A percentile compares a stretch with the other conserved stretches of the same genome.
Evolutionary conservation across 2,329 filamentous ascomycete genomes (phyloP).

Genomic region (Epichloe coenophiala): DNA sequence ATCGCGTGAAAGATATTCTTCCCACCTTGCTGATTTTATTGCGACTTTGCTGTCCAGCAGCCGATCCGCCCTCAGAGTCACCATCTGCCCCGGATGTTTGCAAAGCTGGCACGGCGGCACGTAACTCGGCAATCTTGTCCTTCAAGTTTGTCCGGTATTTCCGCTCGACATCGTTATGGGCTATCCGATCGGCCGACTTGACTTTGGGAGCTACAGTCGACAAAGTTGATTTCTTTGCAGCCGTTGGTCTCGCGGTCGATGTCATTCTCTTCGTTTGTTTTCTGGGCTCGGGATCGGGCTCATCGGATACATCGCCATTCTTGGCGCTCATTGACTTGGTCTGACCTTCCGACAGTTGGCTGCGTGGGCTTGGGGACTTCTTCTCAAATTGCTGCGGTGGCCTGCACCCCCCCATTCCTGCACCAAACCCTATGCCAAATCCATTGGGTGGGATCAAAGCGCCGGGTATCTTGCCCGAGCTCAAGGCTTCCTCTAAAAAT

Average conservation of each 20-base stretch:
- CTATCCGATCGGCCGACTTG: constrained; percentile 37
- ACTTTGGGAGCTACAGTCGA: constrained; percentile 21
- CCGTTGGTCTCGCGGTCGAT: neutral
- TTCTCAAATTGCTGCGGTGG: constrained; percentile 12
- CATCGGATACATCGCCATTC: neutral
- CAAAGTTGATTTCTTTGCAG: constrained; percentile 2
- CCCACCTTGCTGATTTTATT: constrained; percentile 49
- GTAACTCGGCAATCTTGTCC: constrained; percentile 44
- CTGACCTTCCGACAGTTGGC: neutral
- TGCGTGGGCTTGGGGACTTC: neutral
- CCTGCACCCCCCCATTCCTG: constrained; percentile 22
- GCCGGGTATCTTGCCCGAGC: constrained; percentile 31
- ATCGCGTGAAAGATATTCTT: neutral
- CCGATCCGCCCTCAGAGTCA: constrained; percentile 29
- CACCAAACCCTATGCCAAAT: constrained; percentile 21
- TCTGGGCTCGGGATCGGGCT: neutral
- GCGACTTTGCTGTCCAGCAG: constrained; percentile 23
- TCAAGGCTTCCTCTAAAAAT: constrained; percentile 44
- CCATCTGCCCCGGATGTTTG: constrained; percentile 37
- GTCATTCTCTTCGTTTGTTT: constrained; percentile 1
- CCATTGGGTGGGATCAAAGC: constrained; percentile 21
- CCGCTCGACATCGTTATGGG: constrained; percentile 48
- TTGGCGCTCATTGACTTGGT: neutral
- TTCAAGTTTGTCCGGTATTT: constrained; percentile 50
- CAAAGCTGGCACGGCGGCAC: constrained; percentile 42